Conservation (phyloP, 169 alveolate species). For the Plasmodium reichenowi region DNA sequence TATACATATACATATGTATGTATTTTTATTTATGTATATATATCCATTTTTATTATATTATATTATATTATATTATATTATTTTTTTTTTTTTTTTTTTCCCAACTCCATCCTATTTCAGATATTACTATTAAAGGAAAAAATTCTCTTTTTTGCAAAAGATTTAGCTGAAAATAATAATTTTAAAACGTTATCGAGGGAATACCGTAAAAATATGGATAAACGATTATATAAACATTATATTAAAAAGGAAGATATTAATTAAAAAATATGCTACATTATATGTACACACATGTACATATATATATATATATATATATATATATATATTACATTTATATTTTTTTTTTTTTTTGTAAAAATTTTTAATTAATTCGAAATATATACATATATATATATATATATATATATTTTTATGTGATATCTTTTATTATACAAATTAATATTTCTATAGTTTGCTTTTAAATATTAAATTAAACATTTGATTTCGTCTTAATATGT, state of each 20-base stretch:
- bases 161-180: slow-evolving; percentile 55
- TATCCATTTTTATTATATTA: not conserved
- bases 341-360: too few relatives aligned
- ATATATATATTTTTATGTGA: not conserved
- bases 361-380: too few relatives aligned
- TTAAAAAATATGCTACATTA: not conserved
- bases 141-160: slow-evolving; percentile 47
- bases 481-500: slow-evolving; percentile 16
- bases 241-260: slow-evolving; percentile 10
- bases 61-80: not conserved
- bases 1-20: not conserved
- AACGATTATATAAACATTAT: slow-evolving; percentile 8
- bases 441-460: too few relatives aligned
- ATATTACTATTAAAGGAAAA: slow-evolving; percentile 36
- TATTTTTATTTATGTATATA: not conserved
- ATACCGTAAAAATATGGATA: slow-evolving; percentile 29
- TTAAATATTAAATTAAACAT: too few relatives aligned
- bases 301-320: not conserved
- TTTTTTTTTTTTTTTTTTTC: not conserved
- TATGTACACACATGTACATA: not conserved
- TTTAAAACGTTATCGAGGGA: slow-evolving; percentile 38
- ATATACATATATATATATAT: not conserved
- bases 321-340: not conserved
- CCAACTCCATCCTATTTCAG: not conserved
- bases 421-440: too few relatives aligned